phyloP scores from a whole-genome alignment of 441 rosid genomes.

The Geranium incanum region DNA sequence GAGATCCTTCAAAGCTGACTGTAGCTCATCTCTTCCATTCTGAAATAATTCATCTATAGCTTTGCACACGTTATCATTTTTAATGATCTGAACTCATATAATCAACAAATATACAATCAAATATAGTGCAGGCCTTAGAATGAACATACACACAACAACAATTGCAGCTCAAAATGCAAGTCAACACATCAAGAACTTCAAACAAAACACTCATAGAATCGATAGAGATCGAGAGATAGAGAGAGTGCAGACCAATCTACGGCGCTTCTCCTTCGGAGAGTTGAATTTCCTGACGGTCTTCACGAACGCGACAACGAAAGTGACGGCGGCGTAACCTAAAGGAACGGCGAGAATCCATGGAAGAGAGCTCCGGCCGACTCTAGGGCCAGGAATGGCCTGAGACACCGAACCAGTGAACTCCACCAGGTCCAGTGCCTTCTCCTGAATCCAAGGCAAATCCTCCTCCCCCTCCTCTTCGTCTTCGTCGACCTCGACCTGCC shows the following conservation, averaged over 20 bases:
- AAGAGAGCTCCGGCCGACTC: conserved; percentile 77
- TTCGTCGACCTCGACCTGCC: conserved; percentile 16
- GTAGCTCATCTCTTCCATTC: conserved; percentile 45
- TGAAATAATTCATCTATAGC: conserved; percentile 62
- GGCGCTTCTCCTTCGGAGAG: conserved; percentile 66
- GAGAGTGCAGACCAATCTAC: conserved; percentile 44
- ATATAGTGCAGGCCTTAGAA: neutral
- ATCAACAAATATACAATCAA: neutral
- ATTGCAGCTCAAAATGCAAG: neutral
- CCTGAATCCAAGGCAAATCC: conserved; percentile 87
- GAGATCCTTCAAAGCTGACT: conserved; percentile 44
- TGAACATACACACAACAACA: neutral
- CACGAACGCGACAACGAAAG: conserved; percentile 69
- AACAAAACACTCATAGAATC: neutral
- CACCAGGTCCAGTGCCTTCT: conserved; percentile 82
- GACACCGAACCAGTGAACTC: conserved; percentile 94
- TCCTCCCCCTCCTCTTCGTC: conserved; percentile 72
- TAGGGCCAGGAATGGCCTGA: conserved; percentile 90
- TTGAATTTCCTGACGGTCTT: conserved; percentile 65
- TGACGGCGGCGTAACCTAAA: conserved; percentile 58
- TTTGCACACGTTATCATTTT: conserved; percentile 68
- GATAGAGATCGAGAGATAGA: neutral
- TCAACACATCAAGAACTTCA: neutral
- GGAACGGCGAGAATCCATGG: conserved; percentile 94
- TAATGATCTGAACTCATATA: conserved; percentile 46